A percentile compares a stretch with the other conserved stretches of the same genome.
Conservation (phyloP, 441 rosid species). For the Bruguiera hainesii region DNA sequence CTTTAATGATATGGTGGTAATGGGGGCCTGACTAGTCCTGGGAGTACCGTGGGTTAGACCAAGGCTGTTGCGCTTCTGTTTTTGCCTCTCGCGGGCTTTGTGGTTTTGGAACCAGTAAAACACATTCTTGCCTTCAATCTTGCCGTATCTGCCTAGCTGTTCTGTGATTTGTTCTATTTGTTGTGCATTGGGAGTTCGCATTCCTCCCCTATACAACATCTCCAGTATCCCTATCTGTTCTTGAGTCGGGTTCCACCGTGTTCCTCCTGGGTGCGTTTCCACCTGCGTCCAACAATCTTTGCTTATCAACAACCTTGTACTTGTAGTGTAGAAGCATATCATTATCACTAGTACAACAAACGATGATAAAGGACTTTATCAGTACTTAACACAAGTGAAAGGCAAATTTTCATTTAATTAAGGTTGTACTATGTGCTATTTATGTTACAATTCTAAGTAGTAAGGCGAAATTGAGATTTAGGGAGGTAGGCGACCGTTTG, state of each 20-base stretch:
- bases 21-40: constrained; percentile 28
- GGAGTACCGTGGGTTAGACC: constrained; percentile 37
- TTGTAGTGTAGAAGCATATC: not conserved
- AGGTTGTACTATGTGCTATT: too few relatives aligned
- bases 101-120: constrained; percentile 99
- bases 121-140: constrained; percentile 97
- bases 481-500: too few relatives aligned
- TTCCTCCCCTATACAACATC: constrained; percentile 82
- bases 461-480: too few relatives aligned
- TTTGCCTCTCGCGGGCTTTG: constrained; percentile 98
- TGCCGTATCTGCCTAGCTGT: constrained; percentile 76
- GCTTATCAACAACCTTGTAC: too few relatives aligned
- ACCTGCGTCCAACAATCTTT: constrained; percentile 36
- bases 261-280: constrained; percentile 93
- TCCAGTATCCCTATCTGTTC: constrained; percentile 93
- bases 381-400: too few relatives aligned
- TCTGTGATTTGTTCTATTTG: constrained; percentile 89
- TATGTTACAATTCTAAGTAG: too few relatives aligned
- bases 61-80: constrained; percentile 65
- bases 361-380: not conserved
- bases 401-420: too few relatives aligned
- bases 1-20: constrained; percentile 36
- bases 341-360: not conserved
- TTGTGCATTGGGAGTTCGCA: constrained; percentile 91
- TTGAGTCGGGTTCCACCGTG: constrained; percentile 97